phyloP scores from a whole-genome alignment of 164 flowering plant genomes.

The Echeveria elegans region DNA sequence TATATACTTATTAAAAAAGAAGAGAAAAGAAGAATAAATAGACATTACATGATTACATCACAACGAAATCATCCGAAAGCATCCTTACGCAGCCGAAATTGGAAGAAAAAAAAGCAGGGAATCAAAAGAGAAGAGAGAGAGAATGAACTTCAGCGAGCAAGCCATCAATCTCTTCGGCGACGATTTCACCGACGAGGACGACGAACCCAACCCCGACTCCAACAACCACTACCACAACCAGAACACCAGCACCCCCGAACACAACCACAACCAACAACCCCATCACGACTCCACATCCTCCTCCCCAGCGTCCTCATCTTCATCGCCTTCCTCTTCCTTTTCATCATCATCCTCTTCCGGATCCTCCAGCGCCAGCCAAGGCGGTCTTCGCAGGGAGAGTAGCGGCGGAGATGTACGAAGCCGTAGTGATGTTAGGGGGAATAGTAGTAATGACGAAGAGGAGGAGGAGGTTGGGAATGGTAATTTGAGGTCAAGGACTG shows the following conservation, averaged over 20 bases:
- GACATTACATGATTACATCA: no score
- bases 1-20: no score
- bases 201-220: conserved; percentile 1
- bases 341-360: conserved; percentile 44
- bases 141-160: conserved; percentile 50
- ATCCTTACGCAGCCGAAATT: not conserved
- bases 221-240: conserved; percentile 5
- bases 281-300: conserved; percentile 32
- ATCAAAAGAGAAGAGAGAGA: no score
- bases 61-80: no score
- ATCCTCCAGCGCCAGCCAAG: conserved; percentile 37
- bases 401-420: conserved; percentile 19
- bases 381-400: conserved; percentile 22
- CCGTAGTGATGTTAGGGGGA: conserved; percentile 15
- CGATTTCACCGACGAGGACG: conserved; percentile 25
- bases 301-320: conserved; percentile 41
- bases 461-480: conserved; percentile 27
- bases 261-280: conserved; percentile 15
- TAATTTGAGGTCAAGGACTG: conserved; percentile 3
- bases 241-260: no score
- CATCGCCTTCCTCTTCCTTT: conserved; percentile 37
- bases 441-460: conserved; percentile 25
- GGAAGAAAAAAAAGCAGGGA: not conserved
- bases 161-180: conserved; percentile 63
- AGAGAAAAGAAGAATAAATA: no score